Evolutionary conservation across 306 rosid species (phyloP).

Genomic region (Albizia julibrissin): DNA sequence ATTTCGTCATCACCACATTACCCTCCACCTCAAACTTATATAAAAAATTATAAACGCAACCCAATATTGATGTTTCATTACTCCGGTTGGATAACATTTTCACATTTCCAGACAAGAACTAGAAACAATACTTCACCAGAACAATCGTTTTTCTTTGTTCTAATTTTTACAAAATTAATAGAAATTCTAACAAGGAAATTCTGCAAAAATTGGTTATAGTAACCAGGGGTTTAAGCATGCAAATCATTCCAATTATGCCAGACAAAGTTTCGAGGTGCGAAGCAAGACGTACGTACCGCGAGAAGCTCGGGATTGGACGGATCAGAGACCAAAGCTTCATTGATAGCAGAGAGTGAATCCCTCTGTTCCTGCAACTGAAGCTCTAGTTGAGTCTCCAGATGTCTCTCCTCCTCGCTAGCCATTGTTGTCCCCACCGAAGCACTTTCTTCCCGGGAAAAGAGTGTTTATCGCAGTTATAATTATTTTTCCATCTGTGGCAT

Average conservation of each 20-base stretch:
- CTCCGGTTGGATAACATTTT: constrained; percentile 20
- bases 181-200: background rate
- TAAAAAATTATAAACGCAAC: background rate
- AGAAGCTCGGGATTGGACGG: constrained; percentile 76
- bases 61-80: constrained; percentile 9
- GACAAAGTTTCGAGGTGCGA: background rate
- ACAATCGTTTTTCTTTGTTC: background rate
- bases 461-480: background rate
- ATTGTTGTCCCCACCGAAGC: constrained; percentile 34
- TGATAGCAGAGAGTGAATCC: constrained; percentile 70
- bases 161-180: background rate
- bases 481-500: background rate
- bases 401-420: constrained; percentile 90
- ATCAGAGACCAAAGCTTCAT: constrained; percentile 69
- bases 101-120: background rate
- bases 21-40: background rate
- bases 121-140: background rate
- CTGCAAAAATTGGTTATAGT: background rate
- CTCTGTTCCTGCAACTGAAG: constrained; percentile 84
- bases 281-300: constrained; percentile 40
- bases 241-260: background rate
- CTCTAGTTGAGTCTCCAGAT: constrained; percentile 82
- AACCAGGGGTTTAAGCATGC: background rate
- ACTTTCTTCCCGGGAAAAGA: background rate
- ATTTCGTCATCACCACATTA: background rate